A percentile compares a stretch with the other conserved stretches of the same genome.
Conservation (phyloP, 305 asterid species). For the Stenogyne calaminthoides region DNA sequence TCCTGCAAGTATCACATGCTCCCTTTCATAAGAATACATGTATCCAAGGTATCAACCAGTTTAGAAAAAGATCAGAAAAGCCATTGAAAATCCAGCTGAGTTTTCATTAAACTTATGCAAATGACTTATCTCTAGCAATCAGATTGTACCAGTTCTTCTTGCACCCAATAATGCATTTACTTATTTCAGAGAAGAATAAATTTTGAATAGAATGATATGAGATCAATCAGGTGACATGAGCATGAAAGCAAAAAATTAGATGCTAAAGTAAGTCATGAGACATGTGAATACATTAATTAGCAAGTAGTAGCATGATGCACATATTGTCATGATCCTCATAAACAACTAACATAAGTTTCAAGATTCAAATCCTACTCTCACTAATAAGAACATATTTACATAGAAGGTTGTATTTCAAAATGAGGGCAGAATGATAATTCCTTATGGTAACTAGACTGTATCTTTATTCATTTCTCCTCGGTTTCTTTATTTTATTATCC, state of each 20-base stretch:
- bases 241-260: background rate
- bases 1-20: constrained; percentile 54
- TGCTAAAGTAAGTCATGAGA: constrained; percentile 11
- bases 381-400: background rate
- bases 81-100: constrained; percentile 4
- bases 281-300: background rate
- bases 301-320: constrained; percentile 16
- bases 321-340: constrained; percentile 3
- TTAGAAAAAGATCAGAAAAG: constrained; percentile 27
- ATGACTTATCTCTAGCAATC: constrained; percentile 18
- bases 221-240: constrained; percentile 16
- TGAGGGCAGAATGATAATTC: background rate
- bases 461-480: background rate
- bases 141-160: constrained; percentile 23
- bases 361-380: background rate
- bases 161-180: constrained; percentile 18
- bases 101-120: constrained; percentile 8
- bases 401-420: background rate
- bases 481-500: background rate
- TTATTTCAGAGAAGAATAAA: constrained; percentile 15
- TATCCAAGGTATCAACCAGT: constrained; percentile 25
- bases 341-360: background rate
- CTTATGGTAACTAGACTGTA: background rate
- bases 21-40: constrained; percentile 23
- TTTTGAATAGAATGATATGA: background rate